Percentiles rank a stretch among this genome's conserved stretches.
phyloP scores from a whole-genome alignment of 176 grass and related monocot species.

The Microstegium vimineum region DNA sequence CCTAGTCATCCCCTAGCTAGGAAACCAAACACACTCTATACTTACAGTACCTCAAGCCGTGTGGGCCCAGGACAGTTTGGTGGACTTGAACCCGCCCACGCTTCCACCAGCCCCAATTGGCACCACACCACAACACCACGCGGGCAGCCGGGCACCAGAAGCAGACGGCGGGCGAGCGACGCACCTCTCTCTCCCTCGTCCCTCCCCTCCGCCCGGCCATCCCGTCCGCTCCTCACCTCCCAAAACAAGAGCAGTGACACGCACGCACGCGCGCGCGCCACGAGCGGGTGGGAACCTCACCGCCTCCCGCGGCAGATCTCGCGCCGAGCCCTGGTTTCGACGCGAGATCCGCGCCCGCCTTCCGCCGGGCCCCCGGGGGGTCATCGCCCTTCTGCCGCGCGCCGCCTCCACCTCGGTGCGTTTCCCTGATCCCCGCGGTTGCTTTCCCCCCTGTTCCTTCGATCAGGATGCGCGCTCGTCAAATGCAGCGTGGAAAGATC shows the following conservation, averaged over 20 bases:
- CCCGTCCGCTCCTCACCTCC: background rate
- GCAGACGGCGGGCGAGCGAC: background rate
- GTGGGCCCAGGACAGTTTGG: background rate
- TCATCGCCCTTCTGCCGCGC: no score
- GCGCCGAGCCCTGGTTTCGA: background rate
- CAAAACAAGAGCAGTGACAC: background rate
- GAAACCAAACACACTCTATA: no score
- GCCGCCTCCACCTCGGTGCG: conserved; percentile 25
- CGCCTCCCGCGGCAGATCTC: conserved; percentile 24
- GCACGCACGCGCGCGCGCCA: background rate
- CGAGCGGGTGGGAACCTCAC: background rate
- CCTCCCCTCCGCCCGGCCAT: background rate
- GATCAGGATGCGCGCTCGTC: background rate
- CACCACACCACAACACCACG: background rate
- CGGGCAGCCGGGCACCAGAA: no score
- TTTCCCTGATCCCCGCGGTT: background rate
- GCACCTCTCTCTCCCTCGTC: background rate
- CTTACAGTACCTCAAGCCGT: background rate
- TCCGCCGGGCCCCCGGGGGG: no score
- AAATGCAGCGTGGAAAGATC: background rate
- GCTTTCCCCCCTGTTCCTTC: background rate
- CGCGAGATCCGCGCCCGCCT: conserved; percentile 20
- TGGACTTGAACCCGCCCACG: background rate
- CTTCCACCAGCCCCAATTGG: background rate
- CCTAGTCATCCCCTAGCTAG: no score